phyloP scores from a whole-genome alignment of 305 asterid genomes.

The Fraxinus velutina region DNA sequence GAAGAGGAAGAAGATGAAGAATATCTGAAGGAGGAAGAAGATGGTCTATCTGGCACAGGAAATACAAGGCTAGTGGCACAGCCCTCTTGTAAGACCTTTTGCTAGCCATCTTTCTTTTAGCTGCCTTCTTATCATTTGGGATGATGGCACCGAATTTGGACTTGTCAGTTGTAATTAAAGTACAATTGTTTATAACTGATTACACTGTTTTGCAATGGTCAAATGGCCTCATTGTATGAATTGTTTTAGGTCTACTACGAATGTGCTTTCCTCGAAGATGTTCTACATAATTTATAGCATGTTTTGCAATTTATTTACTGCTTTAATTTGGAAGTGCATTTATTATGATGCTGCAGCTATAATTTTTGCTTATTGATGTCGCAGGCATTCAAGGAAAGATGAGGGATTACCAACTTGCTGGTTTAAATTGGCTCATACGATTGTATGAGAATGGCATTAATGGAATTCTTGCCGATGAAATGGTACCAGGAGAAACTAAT shows the following conservation, averaged over 20 bases:
- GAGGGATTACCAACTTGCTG: constrained; percentile 99
- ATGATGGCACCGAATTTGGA: not conserved
- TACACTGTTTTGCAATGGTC: not conserved
- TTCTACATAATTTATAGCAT: not conserved
- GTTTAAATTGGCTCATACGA: constrained; percentile 92
- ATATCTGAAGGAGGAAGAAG: constrained; percentile 92
- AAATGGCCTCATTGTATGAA: not conserved
- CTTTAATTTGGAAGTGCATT: not conserved
- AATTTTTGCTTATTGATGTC: constrained; percentile 2
- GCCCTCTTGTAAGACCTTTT: constrained; percentile 79
- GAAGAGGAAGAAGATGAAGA: constrained; percentile 99
- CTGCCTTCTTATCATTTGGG: not conserved
- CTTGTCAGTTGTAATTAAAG: constrained; percentile 1
- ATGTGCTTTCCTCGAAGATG: not conserved
- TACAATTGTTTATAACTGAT: not conserved
- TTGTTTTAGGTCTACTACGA: not conserved
- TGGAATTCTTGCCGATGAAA: constrained; percentile 99
- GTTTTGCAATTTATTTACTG: not conserved
- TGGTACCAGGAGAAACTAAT: constrained; percentile 45
- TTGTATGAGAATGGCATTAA: constrained; percentile 98
- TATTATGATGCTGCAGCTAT: constrained; percentile 13
- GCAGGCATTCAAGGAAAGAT: constrained; percentile 98
- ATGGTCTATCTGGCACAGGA: constrained; percentile 68
- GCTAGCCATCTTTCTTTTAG: not conserved
- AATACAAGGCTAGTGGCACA: constrained; percentile 82